phyloP scores from a whole-genome alignment of 2,329 filamentous ascomycete genomes.

The Thelonectria rubi region DNA sequence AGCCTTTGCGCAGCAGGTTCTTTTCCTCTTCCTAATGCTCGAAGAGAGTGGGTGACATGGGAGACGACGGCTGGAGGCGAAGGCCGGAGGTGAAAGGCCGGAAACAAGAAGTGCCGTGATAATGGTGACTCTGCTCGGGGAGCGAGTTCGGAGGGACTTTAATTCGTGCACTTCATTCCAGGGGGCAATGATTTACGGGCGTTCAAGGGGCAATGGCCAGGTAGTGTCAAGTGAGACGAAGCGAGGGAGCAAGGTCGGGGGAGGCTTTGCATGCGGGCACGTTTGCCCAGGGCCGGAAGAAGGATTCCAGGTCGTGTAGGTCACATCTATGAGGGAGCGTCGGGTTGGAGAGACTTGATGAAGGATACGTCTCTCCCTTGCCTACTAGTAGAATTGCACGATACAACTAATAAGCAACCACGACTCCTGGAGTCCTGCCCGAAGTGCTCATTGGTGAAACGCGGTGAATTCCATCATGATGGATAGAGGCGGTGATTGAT shows the following conservation, averaged over 20 bases:
- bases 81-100: not conserved
- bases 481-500: not conserved
- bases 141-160: constrained; percentile 26
- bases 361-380: constrained; percentile 10
- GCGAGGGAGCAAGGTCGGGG: constrained; percentile 20
- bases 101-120: constrained; percentile 8
- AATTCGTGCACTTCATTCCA: constrained; percentile 24
- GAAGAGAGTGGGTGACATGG: constrained; percentile 4
- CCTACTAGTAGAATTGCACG: constrained; percentile 18
- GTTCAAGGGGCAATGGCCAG: constrained; percentile 29
- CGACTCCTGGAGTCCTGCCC: constrained; percentile 17
- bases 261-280: constrained; percentile 24
- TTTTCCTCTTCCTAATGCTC: constrained; percentile 26
- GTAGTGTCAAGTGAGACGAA: constrained; percentile 31
- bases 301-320: constrained; percentile 6
- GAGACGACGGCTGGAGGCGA: constrained; percentile 17
- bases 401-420: constrained; percentile 32
- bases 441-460: not conserved
- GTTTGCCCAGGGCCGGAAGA: constrained; percentile 19
- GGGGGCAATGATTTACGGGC: constrained; percentile 25
- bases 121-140: constrained; percentile 19
- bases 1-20: constrained; percentile 33
- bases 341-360: constrained; percentile 23
- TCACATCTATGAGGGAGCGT: constrained; percentile 20
- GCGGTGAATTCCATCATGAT: not conserved